Base-by-base conservation (phyloP, 2,329 filamentous ascomycete genomes). In the Magnaporthiopsis rhizophila region DNA sequence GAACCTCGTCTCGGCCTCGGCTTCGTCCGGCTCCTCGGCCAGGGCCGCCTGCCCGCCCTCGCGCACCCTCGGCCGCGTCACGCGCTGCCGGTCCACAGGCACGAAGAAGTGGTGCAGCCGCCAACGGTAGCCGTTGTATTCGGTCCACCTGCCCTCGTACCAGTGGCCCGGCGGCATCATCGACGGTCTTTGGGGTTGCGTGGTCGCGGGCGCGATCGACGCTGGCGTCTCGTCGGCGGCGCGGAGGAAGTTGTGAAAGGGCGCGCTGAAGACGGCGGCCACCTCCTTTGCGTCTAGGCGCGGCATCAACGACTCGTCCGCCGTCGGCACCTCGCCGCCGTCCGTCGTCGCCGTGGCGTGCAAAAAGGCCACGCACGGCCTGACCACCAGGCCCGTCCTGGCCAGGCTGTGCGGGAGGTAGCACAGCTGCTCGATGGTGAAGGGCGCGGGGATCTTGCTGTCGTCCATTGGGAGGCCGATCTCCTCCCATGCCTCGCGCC, bases 21-120 rank as follows among this genome's bases (percentile, higher is more conserved):
- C 79, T 67, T 82, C 79, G 65, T 84, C 78, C 21, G 82, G 69
- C 66, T 74, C 71, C 65, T 79, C 77, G 3, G 75, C 75, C 60
- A 79, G 71, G 59, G 77, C 75, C 63, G 78, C 77, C 72, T 85
- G 76, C 57, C 73, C 77, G 65, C 76, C 76, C 64, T 73, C 68
- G 56, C 72, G 71, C 45, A 70, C 66, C 61, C 66, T 68, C 0
- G 89, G 87, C 74, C 83, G 87, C 12, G 85, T 83, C 26, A 93
- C 89, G 30, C 78, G 83, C 76, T 91, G 87, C 71, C 88, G 85
- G 63, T 83, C 84, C 50, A 93, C 85, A 2, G 91, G 93, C 32
- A 97, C 92, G 77, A 91, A 90, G 77, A 97, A 98, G 76, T 94
- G 93, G 76, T 97, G 94, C 81, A 96, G 83, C 69, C 83, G 78